Conservation (phyloP, 2,329 filamentous ascomycete genomes). For the Fusarium sp. region DNA sequence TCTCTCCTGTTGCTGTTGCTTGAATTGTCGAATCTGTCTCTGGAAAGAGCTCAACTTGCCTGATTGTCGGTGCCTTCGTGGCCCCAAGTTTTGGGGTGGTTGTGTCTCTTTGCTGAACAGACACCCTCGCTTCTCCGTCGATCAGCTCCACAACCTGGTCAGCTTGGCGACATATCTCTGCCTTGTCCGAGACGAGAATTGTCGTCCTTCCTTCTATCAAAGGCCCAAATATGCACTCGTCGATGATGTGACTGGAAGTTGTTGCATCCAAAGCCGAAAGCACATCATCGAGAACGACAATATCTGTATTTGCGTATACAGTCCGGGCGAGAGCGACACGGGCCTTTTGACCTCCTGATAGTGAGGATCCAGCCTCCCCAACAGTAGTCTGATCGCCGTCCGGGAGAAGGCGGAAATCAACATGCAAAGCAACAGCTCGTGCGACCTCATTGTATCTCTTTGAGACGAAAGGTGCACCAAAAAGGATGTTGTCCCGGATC, state of each 20-base stretch:
- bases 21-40: neutral
- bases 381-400: slow-evolving; percentile 5
- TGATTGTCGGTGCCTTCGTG: neutral
- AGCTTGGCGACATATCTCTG: neutral
- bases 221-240: neutral
- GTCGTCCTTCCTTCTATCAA: neutral
- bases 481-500: slow-evolving; percentile 55
- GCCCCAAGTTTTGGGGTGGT: neutral
- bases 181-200: neutral
- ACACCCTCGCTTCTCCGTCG: neutral
- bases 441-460: slow-evolving; percentile 47
- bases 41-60: neutral
- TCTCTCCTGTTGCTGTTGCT: neutral
- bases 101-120: neutral
- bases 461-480: slow-evolving; percentile 44
- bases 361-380: slow-evolving; percentile 10
- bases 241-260: neutral
- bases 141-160: neutral
- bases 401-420: slow-evolving; percentile 9
- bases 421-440: slow-evolving; percentile 3
- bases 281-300: slow-evolving; percentile 14
- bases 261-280: slow-evolving; percentile 12
- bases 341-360: slow-evolving; percentile 12
- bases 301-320: slow-evolving; percentile 5
- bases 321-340: slow-evolving; percentile 15